Conservation (phyloP, 2,329 filamentous ascomycete genomes). For the Trichoderma endophyticum region DNA sequence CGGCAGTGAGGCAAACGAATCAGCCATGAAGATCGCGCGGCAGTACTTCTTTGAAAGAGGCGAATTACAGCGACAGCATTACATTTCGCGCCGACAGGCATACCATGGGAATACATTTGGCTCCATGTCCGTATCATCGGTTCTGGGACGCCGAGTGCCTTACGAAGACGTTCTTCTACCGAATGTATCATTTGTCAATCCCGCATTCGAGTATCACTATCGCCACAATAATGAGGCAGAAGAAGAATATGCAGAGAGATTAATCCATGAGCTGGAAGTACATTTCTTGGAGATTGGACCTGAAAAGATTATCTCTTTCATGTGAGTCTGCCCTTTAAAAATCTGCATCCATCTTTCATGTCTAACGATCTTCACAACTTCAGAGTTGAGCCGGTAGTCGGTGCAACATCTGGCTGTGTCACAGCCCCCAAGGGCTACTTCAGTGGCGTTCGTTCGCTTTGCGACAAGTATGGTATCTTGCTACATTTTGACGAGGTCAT, state of each 20-base stretch:
- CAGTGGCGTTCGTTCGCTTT: slow-evolving; percentile 50
- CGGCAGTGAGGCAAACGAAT: slow-evolving; percentile 39
- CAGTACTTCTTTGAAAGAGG: slow-evolving; percentile 42
- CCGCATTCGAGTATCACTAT: neutral
- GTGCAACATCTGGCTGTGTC: slow-evolving; percentile 25
- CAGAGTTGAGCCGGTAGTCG: neutral
- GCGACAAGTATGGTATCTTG: slow-evolving; percentile 52
- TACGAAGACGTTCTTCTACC: neutral
- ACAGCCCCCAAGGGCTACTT: slow-evolving; percentile 45
- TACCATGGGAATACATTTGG: neutral
- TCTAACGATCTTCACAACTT: neutral
- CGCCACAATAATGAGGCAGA: neutral
- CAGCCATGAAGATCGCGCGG: slow-evolving; percentile 43
- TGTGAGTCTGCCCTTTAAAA: neutral
- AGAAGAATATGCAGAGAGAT: neutral
- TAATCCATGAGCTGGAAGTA: neutral
- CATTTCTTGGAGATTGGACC: neutral
- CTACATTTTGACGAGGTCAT: slow-evolving; percentile 62
- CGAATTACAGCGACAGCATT: slow-evolving; percentile 32
- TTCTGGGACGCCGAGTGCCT: neutral
- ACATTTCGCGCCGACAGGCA: slow-evolving; percentile 38
- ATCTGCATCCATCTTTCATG: neutral
- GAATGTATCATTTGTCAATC: neutral
- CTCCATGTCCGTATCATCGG: neutral
- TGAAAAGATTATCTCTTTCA: neutral